Percentiles rank a stretch among this genome's conserved stretches.
These are phyloP conservation scores for Chrysoporthe deuterocubensis DNA, from an alignment of 2,329 filamentous ascomycete genomes.

Conservation along the genomic window DNA sequence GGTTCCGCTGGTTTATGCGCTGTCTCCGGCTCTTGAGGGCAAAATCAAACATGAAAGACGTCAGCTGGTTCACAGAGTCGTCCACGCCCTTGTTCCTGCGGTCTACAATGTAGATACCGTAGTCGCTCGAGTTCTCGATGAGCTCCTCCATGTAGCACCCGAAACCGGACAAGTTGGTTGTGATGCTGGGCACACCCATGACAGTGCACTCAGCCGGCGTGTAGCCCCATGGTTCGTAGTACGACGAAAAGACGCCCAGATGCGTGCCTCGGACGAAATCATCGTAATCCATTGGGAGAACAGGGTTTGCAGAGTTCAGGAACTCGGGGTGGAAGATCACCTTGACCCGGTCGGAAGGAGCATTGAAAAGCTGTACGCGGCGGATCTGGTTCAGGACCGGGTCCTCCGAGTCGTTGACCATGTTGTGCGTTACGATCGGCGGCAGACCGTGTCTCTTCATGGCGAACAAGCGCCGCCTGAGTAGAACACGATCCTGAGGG, in stretches of 20 bases:
- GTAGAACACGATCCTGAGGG: constrained; percentile 86
- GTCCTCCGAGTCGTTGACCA: constrained; percentile 92
- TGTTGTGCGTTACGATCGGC: constrained; percentile 98
- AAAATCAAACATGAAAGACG: constrained; percentile 92
- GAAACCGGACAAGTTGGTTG: constrained; percentile 95
- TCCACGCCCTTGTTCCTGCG: constrained; percentile 94
- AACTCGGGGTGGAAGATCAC: constrained; percentile 98
- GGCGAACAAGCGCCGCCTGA: constrained; percentile 88
- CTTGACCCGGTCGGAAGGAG: constrained; percentile 93
- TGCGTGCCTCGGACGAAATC: constrained; percentile 98
- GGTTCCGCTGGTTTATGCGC: constrained; percentile 97
- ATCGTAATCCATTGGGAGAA: constrained; percentile 94
- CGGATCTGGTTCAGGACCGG: constrained; percentile 95
- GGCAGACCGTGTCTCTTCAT: constrained; percentile 93
- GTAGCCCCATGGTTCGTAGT: constrained; percentile 99
- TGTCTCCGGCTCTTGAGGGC: constrained; percentile 91
- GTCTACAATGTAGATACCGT: constrained; percentile 99
- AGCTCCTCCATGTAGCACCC: constrained; percentile 99
- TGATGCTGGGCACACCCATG: constrained; percentile 98
- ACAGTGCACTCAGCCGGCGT: constrained; percentile 98
- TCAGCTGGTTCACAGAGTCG: constrained; percentile 94
- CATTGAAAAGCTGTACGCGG: constrained; percentile 95
- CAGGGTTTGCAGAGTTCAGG: constrained; percentile 91
- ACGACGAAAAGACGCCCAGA: constrained; percentile 92
- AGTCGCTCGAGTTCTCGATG: constrained; percentile 96